Base-by-base conservation (phyloP, 1,139 yeast genomes). In the Kluyveromyces sp. region DNA sequence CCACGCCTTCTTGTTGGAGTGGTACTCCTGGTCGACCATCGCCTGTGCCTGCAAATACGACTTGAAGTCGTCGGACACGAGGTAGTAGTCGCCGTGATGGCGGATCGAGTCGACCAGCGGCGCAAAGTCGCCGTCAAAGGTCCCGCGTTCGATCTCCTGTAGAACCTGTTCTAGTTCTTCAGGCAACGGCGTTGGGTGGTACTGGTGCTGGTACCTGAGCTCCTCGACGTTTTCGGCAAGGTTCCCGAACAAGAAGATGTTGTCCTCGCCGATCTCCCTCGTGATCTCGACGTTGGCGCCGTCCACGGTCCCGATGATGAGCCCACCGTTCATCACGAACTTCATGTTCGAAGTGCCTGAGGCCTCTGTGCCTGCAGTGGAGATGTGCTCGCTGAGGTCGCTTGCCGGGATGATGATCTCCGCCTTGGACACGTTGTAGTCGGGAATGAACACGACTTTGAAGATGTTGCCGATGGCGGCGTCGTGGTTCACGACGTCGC, bases 301-400 rank as follows among this genome's bases (percentile, higher is more conserved):
- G 62, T 89, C 96, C 53, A 89, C 95, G 15, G 96, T 88, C 61
- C 97, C 97, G 56, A 88, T 82, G 54, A 88, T 85, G 53, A 89
- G 74, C 42, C 96, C 96, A 66, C 96, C 96, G 60, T 87, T 88
- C 66, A 88, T 70, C 26, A 88, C 95, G 63, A 88, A 88, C 69
- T 88, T 89, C 96, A 88, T 88, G 70, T 88, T 88, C 39, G 95
- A 84, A 37, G 97, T 88, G 63, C 96, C 96, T 1, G 94, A 83
- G 20, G 95, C 96, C 65, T 88, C 97, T 19, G 97, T 88, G 56
- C 97, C 97, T 9, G 96, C 96, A 40, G 96, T 88, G n/a, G 96
- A 87, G 54, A 88, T 89, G 67, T 88, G 97, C 67, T 88, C 94
- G 40, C 94, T 83, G 58, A 88, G 72, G 62, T 88, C 96, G 36